Base-by-base conservation (phyloP, 257 asterid genomes). In the Plantago major region DNA sequence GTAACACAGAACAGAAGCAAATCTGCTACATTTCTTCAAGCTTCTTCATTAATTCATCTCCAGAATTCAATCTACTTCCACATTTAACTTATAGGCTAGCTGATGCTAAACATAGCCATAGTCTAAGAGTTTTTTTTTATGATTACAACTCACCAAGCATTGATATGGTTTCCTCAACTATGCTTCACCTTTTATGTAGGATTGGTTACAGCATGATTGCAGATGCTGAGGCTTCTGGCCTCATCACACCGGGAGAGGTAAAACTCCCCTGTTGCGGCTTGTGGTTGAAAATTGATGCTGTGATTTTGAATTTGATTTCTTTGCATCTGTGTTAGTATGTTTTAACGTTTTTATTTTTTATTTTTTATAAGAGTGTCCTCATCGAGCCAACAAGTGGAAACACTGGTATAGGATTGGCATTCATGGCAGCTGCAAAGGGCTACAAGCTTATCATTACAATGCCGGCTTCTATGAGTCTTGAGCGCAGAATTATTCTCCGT, bases 331-430 rank as follows among this genome's bases (percentile, higher is more conserved):
- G 42, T 26, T 4, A 48, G 22, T 66, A 45, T 61, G 38, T 51
- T 53, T 70, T 54, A 17, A 38, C 11, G 55, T 75, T 68, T 55
- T 60, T 71, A 42, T 10, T 26, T 28, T 52, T 26, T 52, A 7
- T 52, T 11, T 3, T 19, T 0, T 50, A 8, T 17, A 52, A 89
- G 99, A 89, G 89, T 72, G 84, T 89, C 60, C 87, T 92, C 60
- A 89, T 92, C 45, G 99, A 92, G 50, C 91, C 94, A 18, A 92
- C 99, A 7, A 92, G 99, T 75, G 97, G 98, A 2, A 92, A 89
- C 81, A 92, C 98, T 4, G 98, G 98, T 14, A 87, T 92, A 42
- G 98, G 96, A 6, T 74, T 92, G 87, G 97, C 99, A 43, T 92
- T 92, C 80, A 83, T 92, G 82, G 95, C 99, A 16, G 96, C 99